Percentiles rank a stretch among this genome's conserved stretches.
phyloP scores from a whole-genome alignment of 345 rosid genomes.

The Eucalyptus viminalis region DNA sequence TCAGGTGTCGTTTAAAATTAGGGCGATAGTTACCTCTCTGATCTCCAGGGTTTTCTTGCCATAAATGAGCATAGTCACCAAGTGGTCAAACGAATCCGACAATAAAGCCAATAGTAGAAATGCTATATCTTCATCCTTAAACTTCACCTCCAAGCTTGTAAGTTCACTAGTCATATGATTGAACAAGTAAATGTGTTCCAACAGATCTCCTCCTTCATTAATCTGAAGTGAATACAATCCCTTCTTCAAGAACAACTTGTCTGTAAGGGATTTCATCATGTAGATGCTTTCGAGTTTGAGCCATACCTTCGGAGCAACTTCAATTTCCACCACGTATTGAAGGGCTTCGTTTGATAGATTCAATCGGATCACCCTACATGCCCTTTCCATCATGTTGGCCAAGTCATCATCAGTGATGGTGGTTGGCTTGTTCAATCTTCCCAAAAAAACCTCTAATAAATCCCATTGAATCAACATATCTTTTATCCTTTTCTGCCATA shows the following conservation, averaged over 20 bases:
- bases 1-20: neutral
- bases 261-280: neutral
- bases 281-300: neutral
- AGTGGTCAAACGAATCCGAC: neutral
- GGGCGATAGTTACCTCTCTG: fast-evolving
- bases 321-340: neutral
- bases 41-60: neutral
- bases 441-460: neutral
- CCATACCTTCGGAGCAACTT: neutral
- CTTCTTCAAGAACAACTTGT: neutral
- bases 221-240: neutral
- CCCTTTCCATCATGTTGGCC: neutral
- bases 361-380: neutral
- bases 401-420: neutral
- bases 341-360: neutral
- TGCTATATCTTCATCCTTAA: fast-evolving
- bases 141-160: neutral
- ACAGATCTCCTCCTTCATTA: neutral
- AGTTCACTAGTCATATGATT: neutral
- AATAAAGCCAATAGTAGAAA: neutral
- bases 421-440: neutral
- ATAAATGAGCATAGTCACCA: neutral
- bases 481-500: fast-evolving
- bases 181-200: neutral
- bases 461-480: neutral